Conservation (phyloP, 805 yeast genomes). For the Pichia gijzeniarum region DNA sequence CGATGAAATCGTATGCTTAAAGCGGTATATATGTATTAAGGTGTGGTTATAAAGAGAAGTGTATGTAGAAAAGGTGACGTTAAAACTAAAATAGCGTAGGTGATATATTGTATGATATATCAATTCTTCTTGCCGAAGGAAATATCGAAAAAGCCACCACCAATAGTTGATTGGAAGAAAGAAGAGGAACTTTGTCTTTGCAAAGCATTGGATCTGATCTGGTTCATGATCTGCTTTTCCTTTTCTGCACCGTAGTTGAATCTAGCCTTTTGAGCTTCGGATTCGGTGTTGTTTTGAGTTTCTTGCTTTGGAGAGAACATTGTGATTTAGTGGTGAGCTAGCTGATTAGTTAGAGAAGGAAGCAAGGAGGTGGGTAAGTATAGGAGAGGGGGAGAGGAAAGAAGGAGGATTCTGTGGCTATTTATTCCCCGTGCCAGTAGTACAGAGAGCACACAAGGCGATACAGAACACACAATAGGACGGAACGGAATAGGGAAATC, state of each 20-base stretch:
- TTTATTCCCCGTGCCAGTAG: no score
- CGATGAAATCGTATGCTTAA: no score
- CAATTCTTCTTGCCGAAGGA: slow-evolving; percentile 24
- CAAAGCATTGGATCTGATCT: slow-evolving; percentile 28
- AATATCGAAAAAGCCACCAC: slow-evolving; percentile 29
- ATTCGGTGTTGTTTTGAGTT: slow-evolving; percentile 28
- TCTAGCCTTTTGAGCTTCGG: slow-evolving; percentile 28
- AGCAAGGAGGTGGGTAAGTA: no score
- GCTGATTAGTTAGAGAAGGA: no score
- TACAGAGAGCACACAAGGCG: no score
- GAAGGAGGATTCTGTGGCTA: not conserved
- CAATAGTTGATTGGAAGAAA: slow-evolving; percentile 24
- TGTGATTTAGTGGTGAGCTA: no score
- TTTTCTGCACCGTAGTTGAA: slow-evolving; percentile 34
- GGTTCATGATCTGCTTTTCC: slow-evolving; percentile 35
- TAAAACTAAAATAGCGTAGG: not conserved
- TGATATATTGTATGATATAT: not conserved
- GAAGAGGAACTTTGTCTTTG: slow-evolving; percentile 23
- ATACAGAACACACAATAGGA: no score
- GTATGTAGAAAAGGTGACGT: not conserved
- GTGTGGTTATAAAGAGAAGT: not conserved
- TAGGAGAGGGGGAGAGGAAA: not conserved
- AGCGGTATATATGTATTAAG: not conserved
- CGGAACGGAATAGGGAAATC: no score
- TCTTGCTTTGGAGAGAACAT: slow-evolving; percentile 27